Evolutionary conservation across 2,329 filamentous ascomycete genomes (phyloP).

Genomic region (Fusarium sterilihyphosum): DNA sequence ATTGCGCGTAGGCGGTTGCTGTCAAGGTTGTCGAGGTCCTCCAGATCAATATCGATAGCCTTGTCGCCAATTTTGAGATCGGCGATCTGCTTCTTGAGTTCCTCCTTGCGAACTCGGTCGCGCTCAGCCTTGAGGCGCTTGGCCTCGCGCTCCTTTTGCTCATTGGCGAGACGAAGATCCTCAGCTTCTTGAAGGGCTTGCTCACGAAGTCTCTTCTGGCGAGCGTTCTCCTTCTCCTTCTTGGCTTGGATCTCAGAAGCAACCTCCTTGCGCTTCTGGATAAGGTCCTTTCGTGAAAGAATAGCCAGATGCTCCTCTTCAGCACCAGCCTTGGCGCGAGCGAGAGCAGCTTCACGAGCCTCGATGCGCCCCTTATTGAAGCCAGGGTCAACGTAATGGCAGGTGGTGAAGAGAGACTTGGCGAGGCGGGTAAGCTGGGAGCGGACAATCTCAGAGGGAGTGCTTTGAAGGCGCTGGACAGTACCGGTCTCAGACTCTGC

Average conservation of each 20-base stretch:
- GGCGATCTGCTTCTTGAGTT: conserved; percentile 90
- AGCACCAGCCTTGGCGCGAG: conserved; percentile 85
- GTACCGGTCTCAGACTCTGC: conserved; percentile 85
- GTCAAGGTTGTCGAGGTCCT: conserved; percentile 87
- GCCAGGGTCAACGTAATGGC: conserved; percentile 92
- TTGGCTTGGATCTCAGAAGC: conserved; percentile 88
- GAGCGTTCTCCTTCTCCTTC: conserved; percentile 92
- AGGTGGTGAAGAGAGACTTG: conserved; percentile 90
- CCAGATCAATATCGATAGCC: conserved; percentile 77
- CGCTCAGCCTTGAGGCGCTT: conserved; percentile 87
- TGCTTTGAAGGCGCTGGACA: conserved; percentile 96
- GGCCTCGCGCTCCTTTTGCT: conserved; percentile 90
- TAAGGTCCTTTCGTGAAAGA: conserved; percentile 86
- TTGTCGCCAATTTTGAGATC: conserved; percentile 92
- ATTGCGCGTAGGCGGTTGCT: conserved; percentile 90
- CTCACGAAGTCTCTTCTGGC: conserved; percentile 84
- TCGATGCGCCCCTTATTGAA: conserved; percentile 85
- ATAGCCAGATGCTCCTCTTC: conserved; percentile 90
- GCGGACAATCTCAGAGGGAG: conserved; percentile 95
- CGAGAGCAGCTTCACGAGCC: conserved; percentile 81
- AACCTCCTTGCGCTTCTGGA: conserved; percentile 96
- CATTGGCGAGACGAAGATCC: conserved; percentile 86
- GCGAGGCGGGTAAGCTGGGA: conserved; percentile 92
- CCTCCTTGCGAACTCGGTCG: conserved; percentile 89
- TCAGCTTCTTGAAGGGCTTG: conserved; percentile 92